Evolutionary conservation across 768 basidiomycete genomes (phyloP).

Genomic region (Leccinum rimulosum): DNA sequence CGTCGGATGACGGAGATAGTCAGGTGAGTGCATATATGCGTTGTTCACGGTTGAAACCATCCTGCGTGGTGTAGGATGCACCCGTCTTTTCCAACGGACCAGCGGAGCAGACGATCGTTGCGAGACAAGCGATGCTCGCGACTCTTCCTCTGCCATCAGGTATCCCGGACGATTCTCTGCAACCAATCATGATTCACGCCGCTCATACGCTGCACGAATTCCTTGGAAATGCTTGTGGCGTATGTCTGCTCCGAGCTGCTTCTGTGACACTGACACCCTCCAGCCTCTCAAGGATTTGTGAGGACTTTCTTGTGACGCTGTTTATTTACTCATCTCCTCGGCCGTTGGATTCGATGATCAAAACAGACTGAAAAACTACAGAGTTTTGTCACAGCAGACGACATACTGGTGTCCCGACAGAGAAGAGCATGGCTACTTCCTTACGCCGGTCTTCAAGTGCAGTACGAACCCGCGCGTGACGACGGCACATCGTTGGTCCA

Average conservation of each 20-base stretch:
- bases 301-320: conserved; percentile 22
- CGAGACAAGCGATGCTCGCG: conserved; percentile 55
- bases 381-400: conserved; percentile 62
- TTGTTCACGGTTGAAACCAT: neutral
- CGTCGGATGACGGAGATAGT: conserved; percentile 1
- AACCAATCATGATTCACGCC: conserved; percentile 64
- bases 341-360: neutral
- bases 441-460: conserved; percentile 73
- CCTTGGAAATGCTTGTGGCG: conserved; percentile 53
- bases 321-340: neutral
- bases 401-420: conserved; percentile 79
- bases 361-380: conserved; percentile 63
- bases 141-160: conserved; percentile 61
- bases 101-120: conserved; percentile 44
- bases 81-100: neutral
- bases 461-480: conserved; percentile 73
- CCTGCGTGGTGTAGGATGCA: conserved; percentile 2
- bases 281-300: conserved; percentile 61
- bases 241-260: conserved; percentile 32
- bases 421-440: conserved; percentile 80
- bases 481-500: conserved; percentile 73
- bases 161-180: conserved; percentile 63
- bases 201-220: conserved; percentile 70
- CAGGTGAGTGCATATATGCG: conserved; percentile 24
- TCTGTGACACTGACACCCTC: conserved; percentile 8